Base-by-base conservation (phyloP, 805 yeast species). In the Saccharomycopsis fibuligera region DNA sequence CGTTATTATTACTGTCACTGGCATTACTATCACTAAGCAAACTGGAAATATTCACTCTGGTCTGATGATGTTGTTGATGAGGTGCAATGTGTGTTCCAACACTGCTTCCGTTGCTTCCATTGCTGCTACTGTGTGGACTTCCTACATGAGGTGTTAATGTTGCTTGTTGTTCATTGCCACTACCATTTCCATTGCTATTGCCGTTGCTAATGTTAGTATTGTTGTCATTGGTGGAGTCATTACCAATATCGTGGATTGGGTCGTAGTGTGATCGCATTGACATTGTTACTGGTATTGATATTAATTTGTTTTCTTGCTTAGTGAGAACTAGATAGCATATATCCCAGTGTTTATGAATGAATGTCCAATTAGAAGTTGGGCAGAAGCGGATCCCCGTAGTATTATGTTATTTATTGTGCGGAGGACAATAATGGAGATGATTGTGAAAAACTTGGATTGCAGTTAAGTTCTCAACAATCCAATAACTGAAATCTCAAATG, bases 181-280 rank as follows among this genome's bases (percentile, higher is more conserved):
- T n/a, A n/a, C n/a, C n/a, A n/a, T n/a, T n/a, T n/a, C n/a, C n/a
- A n/a, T n/a, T n/a, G n/a, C n/a, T n/a, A n/a, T n/a, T n/a, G n/a
- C n/a, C n/a, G n/a, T n/a, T n/a, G n/a, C n/a, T n/a, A n/a, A n/a
- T n/a, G n/a, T n/a, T n/a, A n/a, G n/a, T n/a, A n/a, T n/a, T n/a
- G n/a, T n/a, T n/a, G n/a, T n/a, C n/a, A n/a, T n/a, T n/a, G n/a
- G 19, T 35, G 14, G 33, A 16, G 22, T 10, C 16, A 25, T 21
- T 17, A 14, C 29, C 12, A 22, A 25, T 36, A 38, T 51, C 54
- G 30, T 51, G 54, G 12, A 51, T 48, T 5, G 54, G 54, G 40
- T 51, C 54, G 37, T 48, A 51, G 42, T 44, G 51, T 6, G 49
- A 29, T 17, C 51, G 45, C 35, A 41, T 36, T 4, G 54, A 44